Evolutionary conservation across 495 filamentous ascomycete genomes (phyloP), one percentile per base, ranked within the genome.

Genomic region (Amniculicola lignicola): DNA sequence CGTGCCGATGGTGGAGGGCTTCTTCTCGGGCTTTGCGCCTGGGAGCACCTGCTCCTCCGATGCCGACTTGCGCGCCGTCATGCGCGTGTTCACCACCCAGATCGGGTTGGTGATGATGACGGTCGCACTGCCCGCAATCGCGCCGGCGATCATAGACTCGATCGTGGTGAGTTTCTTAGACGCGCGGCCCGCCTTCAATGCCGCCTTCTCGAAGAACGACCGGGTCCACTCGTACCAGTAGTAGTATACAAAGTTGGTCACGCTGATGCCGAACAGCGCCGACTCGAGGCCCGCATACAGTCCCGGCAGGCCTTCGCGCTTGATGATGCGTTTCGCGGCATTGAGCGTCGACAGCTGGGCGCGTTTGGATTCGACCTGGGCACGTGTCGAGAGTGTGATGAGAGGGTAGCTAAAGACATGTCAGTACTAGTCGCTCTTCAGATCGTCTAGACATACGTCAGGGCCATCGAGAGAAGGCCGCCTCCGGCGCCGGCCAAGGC

Each of bases 221-320:
- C 93, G 86, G 48, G 91, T 92, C 87, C 89, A 97, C 75, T 99
- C 93, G 75, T 96, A 99, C 88, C 93, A 99, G 74, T 99, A 99
- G 73, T 99, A 99, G 74, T 99, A 99, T 19, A 99, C 91, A 62
- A 99, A 97, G 72, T 99, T 99, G 50, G 93, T 99, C 53, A 99
- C 85, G 70, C 87, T 92, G 74, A 97, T 97, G 63, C 94, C 93
- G 70, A 99, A 96, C 3, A 99, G 77, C 7, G 93, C 93, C 19
- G 86, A 91, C 63, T 92, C 85, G 28, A 96, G 78, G 9, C 90
- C 90, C 3, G 90, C 82, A 69, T 93, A 97, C 3, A 99, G 79
- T 12, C 94, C 94, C 0, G 78, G 73, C 23, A 95, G 74, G 41
- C 93, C 93, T 72, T 99, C 94, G 59, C 93, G 83, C 61, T 90